Evolutionary conservation across 495 filamentous ascomycete genomes (phyloP).

Genomic region (Wilcoxina mikolae): DNA sequence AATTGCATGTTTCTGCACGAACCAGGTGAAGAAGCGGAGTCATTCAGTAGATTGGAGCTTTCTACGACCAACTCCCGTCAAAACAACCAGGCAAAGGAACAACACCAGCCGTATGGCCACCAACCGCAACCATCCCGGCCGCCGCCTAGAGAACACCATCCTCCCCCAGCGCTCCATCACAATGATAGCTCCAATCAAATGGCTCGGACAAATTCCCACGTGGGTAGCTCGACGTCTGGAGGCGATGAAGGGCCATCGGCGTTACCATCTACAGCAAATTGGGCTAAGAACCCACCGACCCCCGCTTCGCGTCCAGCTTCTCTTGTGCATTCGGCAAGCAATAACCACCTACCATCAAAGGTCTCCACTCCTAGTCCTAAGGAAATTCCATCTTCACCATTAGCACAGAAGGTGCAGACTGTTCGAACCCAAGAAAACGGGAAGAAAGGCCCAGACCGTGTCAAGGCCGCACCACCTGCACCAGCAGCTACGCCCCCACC

Average conservation of each 20-base stretch:
- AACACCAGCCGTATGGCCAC: slow-evolving; percentile 27
- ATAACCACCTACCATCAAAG: slow-evolving; percentile 17
- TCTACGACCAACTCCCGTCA: slow-evolving; percentile 92
- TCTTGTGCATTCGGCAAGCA: slow-evolving; percentile 14
- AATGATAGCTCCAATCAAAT: slow-evolving; percentile 46
- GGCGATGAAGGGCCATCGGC: slow-evolving; percentile 56
- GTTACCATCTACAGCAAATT: slow-evolving; percentile 80
- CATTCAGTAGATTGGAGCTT: slow-evolving; percentile 85
- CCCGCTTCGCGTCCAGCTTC: slow-evolving; percentile 29
- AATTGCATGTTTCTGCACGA: slow-evolving; percentile 98
- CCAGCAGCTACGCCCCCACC: slow-evolving; percentile 3
- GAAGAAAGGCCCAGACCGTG: slow-evolving; percentile 12
- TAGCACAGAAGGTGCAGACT: slow-evolving; percentile 16
- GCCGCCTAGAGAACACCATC: slow-evolving; percentile 44
- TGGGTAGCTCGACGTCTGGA: slow-evolving; percentile 21
- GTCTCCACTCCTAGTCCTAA: slow-evolving; percentile 53
- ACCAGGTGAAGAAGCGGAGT: slow-evolving; percentile 89
- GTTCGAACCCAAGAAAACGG: slow-evolving; percentile 20
- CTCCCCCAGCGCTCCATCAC: slow-evolving; percentile 38
- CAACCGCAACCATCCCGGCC: slow-evolving; percentile 29
- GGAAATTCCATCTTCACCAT: slow-evolving; percentile 29
- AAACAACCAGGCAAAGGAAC: slow-evolving; percentile 30
- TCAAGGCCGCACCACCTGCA: slow-evolving; percentile 17
- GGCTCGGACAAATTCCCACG: slow-evolving; percentile 41
- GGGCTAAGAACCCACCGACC: slow-evolving; percentile 64